These are phyloP conservation scores for Colletotrichum liaoningense DNA, from an alignment of 2,329 filamentous ascomycete species.

Conservation along the genomic window DNA sequence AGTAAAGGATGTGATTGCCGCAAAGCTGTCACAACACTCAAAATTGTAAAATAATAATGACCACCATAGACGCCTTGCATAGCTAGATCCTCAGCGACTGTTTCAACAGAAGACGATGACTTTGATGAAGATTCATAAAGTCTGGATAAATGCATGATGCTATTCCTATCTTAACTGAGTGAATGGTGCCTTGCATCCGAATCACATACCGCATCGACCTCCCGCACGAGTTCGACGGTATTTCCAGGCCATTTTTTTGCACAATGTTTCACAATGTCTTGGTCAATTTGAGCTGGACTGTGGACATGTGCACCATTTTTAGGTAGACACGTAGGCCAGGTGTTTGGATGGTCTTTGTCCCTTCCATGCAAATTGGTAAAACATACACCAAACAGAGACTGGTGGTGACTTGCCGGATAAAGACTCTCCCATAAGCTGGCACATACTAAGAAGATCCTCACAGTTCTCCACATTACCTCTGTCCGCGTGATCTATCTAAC, in stretches of 20 bases:
- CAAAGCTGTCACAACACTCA: slow-evolving; percentile 51
- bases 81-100: slow-evolving; percentile 27
- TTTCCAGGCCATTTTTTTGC: too few species aligned
- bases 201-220: too few species aligned
- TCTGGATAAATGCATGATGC: too few species aligned
- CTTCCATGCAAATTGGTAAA: neutral
- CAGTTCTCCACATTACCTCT: neutral
- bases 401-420: neutral
- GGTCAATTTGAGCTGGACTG: neutral
- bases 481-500: neutral
- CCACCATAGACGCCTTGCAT: slow-evolving; percentile 10
- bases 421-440: neutral
- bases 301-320: neutral
- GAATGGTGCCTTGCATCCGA: neutral
- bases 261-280: neutral
- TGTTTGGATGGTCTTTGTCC: neutral
- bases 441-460: neutral
- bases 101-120: slow-evolving; percentile 5
- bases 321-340: neutral
- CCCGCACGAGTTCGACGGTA: too few species aligned
- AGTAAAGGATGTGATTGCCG: slow-evolving; percentile 65
- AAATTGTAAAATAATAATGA: slow-evolving; percentile 40
- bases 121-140: neutral
- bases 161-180: neutral
- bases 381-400: neutral